Evolutionary conservation across 768 basidiomycete species (phyloP).

Genomic region (Termitomyces heimii): DNA sequence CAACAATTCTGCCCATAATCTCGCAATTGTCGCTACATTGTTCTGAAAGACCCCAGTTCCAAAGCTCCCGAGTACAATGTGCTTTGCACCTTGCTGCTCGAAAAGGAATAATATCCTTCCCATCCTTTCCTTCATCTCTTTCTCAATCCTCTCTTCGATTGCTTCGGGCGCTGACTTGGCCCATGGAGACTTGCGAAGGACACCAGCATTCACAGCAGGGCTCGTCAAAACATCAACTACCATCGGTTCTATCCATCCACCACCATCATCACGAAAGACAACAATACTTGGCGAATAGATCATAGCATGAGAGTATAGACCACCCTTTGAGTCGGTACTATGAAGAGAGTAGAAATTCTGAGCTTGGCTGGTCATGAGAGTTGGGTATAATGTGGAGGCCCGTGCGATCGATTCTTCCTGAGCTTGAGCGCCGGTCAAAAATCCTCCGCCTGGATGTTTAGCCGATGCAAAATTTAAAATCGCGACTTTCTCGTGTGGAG

Average conservation of each 20-base stretch:
- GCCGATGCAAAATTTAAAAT: conserved; percentile 77
- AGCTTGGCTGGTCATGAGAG: conserved; percentile 49
- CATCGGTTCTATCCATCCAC: conserved; percentile 49
- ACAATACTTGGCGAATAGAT: conserved; percentile 62
- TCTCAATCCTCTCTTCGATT: conserved; percentile 36
- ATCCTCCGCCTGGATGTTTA: conserved; percentile 71
- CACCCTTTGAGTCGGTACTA: conserved; percentile 36
- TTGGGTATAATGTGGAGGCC: conserved; percentile 62
- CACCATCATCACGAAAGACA: conserved; percentile 59
- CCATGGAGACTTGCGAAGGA: conserved; percentile 25
- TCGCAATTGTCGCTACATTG: conserved; percentile 49
- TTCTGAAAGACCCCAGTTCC: conserved; percentile 78
- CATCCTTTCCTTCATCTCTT: conserved; percentile 66
- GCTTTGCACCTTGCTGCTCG: conserved; percentile 50
- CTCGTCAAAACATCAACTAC: conserved; percentile 64
- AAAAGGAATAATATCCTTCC: conserved; percentile 60
- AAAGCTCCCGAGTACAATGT: conserved; percentile 68
- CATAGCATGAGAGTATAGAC: conserved; percentile 77
- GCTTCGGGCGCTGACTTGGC: conserved; percentile 12
- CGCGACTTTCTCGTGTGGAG: conserved; percentile 36
- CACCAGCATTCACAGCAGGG: conserved; percentile 68
- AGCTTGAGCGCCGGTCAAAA: conserved; percentile 64
- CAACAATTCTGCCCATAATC: conserved; percentile 61
- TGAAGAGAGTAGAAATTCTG: conserved; percentile 62
- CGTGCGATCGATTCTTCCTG: conserved; percentile 82